These are phyloP conservation scores for Fraxinus dipetala DNA, from an alignment of 305 asterid species.

Conservation along the genomic window DNA sequence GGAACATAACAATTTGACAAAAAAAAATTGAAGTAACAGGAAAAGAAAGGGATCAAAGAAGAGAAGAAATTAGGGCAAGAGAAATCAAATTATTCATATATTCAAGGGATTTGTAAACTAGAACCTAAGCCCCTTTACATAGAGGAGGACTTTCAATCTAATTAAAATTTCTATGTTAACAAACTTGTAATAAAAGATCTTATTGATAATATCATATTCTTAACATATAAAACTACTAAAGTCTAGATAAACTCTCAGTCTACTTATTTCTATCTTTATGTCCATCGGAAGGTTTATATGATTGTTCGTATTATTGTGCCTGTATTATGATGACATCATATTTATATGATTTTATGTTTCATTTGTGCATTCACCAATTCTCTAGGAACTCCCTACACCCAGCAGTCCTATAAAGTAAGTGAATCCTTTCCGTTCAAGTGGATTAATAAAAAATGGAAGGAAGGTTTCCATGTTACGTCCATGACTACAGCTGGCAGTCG, in stretches of 20 bases:
- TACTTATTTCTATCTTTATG: neutral
- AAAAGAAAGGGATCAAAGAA: neutral
- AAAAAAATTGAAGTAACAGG: neutral
- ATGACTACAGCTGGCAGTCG: conserved; percentile 89
- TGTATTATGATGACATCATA: neutral
- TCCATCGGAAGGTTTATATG: neutral
- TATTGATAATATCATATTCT: neutral
- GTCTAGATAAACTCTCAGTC: neutral
- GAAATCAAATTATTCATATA: neutral
- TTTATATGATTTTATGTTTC: neutral
- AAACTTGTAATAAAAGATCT: neutral
- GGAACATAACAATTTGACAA: neutral
- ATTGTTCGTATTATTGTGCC: neutral
- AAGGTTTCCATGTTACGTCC: conserved; percentile 80
- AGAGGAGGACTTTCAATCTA: neutral
- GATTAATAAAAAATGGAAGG: conserved; percentile 85
- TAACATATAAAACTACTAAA: neutral
- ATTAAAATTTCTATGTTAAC: neutral
- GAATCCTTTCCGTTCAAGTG: conserved; percentile 85
- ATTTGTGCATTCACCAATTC: conserved; percentile 3
- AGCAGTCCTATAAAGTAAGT: conserved; percentile 76
- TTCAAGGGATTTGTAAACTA: neutral
- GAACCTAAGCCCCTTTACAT: neutral
- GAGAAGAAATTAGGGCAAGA: neutral
- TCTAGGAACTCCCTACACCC: conserved; percentile 74